Evolutionary conservation across 2,329 filamentous ascomycete genomes (phyloP), one percentile per base, ranked within the genome.

Genomic region (Cladosporium sp.): DNA sequence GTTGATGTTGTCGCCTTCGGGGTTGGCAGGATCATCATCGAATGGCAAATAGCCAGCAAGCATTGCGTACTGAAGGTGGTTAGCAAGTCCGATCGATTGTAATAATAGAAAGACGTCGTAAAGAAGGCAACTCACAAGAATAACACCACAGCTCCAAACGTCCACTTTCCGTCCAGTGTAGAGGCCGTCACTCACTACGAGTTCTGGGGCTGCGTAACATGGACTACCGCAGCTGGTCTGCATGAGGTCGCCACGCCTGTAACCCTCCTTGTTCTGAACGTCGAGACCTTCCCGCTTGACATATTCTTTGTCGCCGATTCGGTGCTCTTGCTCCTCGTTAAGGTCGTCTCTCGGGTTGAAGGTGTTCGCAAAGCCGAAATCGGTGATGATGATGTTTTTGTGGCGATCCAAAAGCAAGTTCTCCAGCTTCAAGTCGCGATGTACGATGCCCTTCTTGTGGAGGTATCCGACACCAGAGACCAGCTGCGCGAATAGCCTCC

Each of bases 101-200:
- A 9, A 9, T 15, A 38, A 30, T 20, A 27, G 22, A 4, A 27
- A 27, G 9, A 27, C 22, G 12, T n/a, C 32, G 32, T 36, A 3
- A 36, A 4, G 32, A 51, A 29, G 18, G 7, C 11, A 36, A 77
- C 89, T 72, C 79, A 96, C 92, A 79, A 99, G 70, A 64, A 99
- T 99, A 34, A 99, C 93, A 72, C 93, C 93, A 68, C 93, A 99
- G 70, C 93, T 97, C 93, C 93, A 99, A 30, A 99, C 93, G 66
- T 99, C 93, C 20, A 99, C 93, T 71, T 99, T 99, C 47, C 92
- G 84, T 41, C 93, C 93, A 2, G 93, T 99, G 71, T 99, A 99
- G 7, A 99, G 75, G 13, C 91, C 96, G 70, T 99, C 93, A 68
- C 90, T 97, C 55, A 99, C 93, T 12, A 99, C 93, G 48, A 99